phyloP scores from a whole-genome alignment of 805 yeast genomes.

The Suhomyces kilbournensis region DNA sequence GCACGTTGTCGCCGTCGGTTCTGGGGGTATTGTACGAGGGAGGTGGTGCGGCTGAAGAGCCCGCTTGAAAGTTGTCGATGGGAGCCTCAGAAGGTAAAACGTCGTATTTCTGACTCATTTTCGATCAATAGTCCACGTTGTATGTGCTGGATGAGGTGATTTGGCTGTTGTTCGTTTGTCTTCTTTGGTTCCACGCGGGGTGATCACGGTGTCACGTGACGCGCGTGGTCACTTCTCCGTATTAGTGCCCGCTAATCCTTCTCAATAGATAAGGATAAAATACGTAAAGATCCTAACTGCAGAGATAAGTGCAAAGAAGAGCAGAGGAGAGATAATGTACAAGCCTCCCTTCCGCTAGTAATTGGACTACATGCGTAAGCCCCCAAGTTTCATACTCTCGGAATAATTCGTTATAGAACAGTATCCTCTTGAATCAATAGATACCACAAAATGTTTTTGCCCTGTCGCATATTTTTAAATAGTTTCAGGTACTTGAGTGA shows the following conservation, averaged over 20 bases:
- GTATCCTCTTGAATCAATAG: too few relatives aligned
- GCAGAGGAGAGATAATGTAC: too few relatives aligned
- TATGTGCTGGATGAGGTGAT: background rate
- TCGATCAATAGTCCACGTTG: background rate
- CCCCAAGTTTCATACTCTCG: background rate
- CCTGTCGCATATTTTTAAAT: background rate
- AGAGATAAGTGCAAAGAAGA: background rate
- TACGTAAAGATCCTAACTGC: background rate
- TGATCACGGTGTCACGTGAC: background rate
- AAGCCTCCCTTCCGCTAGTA: background rate
- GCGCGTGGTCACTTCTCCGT: background rate
- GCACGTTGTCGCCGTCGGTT: slow-evolving; percentile 37
- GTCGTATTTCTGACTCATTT: slow-evolving; percentile 6
- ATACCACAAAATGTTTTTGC: background rate
- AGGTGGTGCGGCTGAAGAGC: slow-evolving; percentile 8
- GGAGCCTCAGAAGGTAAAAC: slow-evolving; percentile 6
- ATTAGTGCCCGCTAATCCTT: too few relatives aligned
- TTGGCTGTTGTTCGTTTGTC: background rate
- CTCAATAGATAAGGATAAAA: background rate
- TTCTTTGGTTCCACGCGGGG: background rate
- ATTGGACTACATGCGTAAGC: background rate
- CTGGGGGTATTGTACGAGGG: slow-evolving; percentile 25
- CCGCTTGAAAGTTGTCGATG: background rate
- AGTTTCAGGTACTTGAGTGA: background rate
- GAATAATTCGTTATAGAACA: too few relatives aligned